Percentiles rank a stretch among this genome's conserved stretches.
Conservation (phyloP, 192 early-diverging fungal genomes). For the Backusella parvicylindrica region DNA sequence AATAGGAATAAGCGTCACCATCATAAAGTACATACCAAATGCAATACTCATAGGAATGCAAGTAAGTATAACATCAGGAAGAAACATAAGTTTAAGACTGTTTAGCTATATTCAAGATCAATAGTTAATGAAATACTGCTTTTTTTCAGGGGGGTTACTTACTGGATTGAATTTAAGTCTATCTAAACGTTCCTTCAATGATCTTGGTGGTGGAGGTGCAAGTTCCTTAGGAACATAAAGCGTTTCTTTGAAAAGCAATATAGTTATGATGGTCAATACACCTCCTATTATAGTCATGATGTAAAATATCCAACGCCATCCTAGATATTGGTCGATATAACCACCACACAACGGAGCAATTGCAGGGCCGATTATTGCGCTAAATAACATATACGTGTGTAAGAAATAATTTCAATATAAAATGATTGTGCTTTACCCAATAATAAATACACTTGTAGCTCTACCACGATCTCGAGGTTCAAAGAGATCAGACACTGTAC, state of each 20-base stretch:
- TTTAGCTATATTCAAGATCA: not conserved
- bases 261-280: constrained; percentile 38
- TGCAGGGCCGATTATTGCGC: constrained; percentile 36
- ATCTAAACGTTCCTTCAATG: constrained; percentile 9
- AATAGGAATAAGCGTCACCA: constrained; percentile 41
- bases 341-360: constrained; percentile 40
- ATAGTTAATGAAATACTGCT: not conserved
- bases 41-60: constrained; percentile 39
- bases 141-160: not conserved
- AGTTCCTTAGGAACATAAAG: constrained; percentile 19
- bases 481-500: constrained; percentile 38
- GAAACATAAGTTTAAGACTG: constrained; percentile 18
- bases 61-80: constrained; percentile 17
- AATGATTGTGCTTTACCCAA: constrained; percentile 4
- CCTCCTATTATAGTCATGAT: constrained; percentile 52
- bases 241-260: constrained; percentile 60
- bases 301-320: constrained; percentile 55
- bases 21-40: constrained; percentile 48
- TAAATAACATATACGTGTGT: not conserved
- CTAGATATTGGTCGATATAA: constrained; percentile 28
- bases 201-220: not conserved
- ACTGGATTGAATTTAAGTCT: constrained; percentile 23
- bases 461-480: constrained; percentile 24
- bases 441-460: constrained; percentile 27
- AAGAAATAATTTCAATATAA: not conserved